Evolutionary conservation across 345 rosid species (phyloP).

Genomic region (Mallotus nudiflorus): DNA sequence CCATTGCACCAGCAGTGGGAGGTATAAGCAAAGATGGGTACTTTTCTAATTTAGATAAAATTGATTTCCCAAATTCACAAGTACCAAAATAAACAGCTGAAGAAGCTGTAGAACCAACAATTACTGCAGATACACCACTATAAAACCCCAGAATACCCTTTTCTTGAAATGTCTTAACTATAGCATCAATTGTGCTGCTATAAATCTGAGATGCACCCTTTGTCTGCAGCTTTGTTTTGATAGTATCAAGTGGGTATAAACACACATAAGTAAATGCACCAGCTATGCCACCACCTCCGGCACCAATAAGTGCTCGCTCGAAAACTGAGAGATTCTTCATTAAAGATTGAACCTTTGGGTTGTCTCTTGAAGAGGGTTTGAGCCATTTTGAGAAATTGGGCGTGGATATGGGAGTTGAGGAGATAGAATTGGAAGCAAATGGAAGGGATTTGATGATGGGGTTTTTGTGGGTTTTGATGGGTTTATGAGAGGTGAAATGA

Average conservation of each 20-base stretch:
- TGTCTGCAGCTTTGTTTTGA: constrained; percentile 90
- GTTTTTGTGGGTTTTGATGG: neutral
- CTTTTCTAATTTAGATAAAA: constrained; percentile 55
- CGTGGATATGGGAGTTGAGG: constrained; percentile 27
- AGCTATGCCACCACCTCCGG: constrained; percentile 83
- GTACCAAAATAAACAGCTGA: constrained; percentile 93
- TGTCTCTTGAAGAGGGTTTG: constrained; percentile 49
- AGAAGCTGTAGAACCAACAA: constrained; percentile 85
- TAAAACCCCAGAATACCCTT: constrained; percentile 87
- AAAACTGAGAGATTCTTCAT: constrained; percentile 66
- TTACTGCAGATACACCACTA: constrained; percentile 87
- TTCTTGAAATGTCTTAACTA: constrained; percentile 66
- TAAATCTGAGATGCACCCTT: constrained; percentile 81
- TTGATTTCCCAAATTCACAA: constrained; percentile 90
- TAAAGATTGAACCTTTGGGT: constrained; percentile 45
- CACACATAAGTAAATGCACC: constrained; percentile 92
- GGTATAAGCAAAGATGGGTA: constrained; percentile 80
- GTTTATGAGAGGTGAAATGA: constrained; percentile 12
- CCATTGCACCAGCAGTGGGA: constrained; percentile 97
- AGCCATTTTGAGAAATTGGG: constrained; percentile 42
- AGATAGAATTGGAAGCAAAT: constrained; percentile 50
- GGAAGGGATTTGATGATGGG: constrained; percentile 18
- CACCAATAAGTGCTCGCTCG: constrained; percentile 84
- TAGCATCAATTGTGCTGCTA: constrained; percentile 61
- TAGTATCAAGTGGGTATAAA: constrained; percentile 78